Base-by-base conservation (phyloP, 2,329 filamentous ascomycete genomes). In the Ceratocystis ficicola region DNA sequence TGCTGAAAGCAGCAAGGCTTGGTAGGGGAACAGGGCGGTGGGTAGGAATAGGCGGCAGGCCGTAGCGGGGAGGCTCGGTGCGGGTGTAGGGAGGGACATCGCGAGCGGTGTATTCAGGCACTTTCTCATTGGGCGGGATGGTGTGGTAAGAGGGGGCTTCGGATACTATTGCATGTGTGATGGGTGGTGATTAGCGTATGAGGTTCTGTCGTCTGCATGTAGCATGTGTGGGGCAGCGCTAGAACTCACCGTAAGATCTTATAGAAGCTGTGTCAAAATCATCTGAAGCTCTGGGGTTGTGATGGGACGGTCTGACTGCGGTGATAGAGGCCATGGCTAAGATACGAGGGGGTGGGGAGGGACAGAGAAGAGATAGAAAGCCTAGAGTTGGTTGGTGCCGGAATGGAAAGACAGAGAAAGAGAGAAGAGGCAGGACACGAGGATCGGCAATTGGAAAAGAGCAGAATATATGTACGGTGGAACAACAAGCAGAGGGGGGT, bases 231-330 rank as follows among this genome's bases (percentile, higher is more conserved):
- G 44, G 44, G 62, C 46, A 62, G 32, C 10, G 15, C 10, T 15
- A 57, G 36, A 57, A 76, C 81, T 78, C 70, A 85, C 82, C 77
- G 73, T 88, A 88, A 8, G 86, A 88, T 50, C 78, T 83, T 68
- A 88, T 81, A 8, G 86, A 88, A 5, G 82, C 80, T 25, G 85
- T 86, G 70, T 88, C 86, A 67, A 86, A 83, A 72, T 88, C 85
- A 68, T 83, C 81, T 5, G 75, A 70, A 69, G 72, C 74, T 66
- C 79, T 69, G 5, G 69, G 66, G 41, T 74, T 73, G 60, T 66
- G 46, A 50, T 68, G 69, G 32, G 69, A 20, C 15, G 69, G 68
- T 20, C 55, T 59, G 12, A 48, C 59, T 12, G 62, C 44, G 44
- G 55, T 57, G 20, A 60, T n/a, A 22, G 59, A 50, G 46, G 65